These are phyloP conservation scores for Myochromella boudieri DNA, from an alignment of 768 basidiomycete species.

Conservation along the genomic window DNA sequence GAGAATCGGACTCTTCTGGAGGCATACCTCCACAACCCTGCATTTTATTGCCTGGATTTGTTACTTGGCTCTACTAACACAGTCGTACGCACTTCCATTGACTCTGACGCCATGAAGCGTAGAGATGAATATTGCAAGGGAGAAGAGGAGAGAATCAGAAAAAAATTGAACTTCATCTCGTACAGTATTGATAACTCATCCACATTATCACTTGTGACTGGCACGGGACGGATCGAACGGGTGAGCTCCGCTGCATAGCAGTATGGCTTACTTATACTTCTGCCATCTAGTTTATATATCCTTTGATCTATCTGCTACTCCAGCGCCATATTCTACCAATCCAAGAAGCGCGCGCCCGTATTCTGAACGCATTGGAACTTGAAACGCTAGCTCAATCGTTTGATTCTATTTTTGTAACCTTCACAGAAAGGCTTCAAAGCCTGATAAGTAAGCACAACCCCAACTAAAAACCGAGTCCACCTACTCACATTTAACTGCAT, in stretches of 20 bases:
- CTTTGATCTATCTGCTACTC: constrained; percentile 4
- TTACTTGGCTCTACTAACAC: neutral
- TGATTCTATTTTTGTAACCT: neutral
- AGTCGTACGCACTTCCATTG: too few relatives aligned
- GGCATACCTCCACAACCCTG: neutral
- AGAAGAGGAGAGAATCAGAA: neutral
- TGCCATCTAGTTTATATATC: constrained; percentile 2
- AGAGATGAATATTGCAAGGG: neutral
- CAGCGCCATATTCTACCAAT: neutral
- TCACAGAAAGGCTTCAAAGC: neutral
- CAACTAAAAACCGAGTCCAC: neutral
- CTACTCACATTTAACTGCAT: neutral
- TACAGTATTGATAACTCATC: neutral
- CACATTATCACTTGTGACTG: neutral
- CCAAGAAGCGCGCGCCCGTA: neutral
- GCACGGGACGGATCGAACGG: neutral
- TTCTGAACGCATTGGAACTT: neutral
- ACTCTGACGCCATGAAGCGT: neutral
- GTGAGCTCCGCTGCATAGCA: neutral
- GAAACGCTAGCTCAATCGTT: neutral
- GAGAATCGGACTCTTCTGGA: neutral
- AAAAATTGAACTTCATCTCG: neutral
- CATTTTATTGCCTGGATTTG: neutral
- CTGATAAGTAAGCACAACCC: constrained; percentile 3
- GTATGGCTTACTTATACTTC: too few relatives aligned